These are phyloP conservation scores for Paspalum vaginatum DNA, from an alignment of 176 grass and related monocot species.

Conservation along the genomic window DNA sequence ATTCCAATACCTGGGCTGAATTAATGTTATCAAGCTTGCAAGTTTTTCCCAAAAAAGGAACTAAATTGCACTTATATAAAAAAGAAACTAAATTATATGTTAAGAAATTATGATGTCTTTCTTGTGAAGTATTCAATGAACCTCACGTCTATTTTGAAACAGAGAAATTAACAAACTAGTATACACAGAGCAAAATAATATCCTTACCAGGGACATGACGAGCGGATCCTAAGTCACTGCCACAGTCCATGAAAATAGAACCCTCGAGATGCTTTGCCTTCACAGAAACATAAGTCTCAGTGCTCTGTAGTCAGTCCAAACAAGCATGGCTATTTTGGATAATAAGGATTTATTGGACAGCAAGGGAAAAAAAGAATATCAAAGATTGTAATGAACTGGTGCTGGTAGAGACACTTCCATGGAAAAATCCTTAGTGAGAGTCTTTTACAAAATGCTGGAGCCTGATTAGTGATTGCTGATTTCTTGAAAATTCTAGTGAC, in stretches of 20 bases:
- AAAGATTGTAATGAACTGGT: background rate
- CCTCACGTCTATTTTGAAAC: conserved; percentile 24
- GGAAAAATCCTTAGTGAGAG: background rate
- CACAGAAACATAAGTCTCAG: conserved; percentile 47
- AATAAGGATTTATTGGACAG: background rate
- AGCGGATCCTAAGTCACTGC: conserved; percentile 88
- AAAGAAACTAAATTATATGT: background rate
- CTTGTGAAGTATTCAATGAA: background rate
- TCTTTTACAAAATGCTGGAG: background rate
- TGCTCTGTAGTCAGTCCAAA: conserved; percentile 19
- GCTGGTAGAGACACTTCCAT: conserved; percentile 22
- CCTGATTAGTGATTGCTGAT: background rate
- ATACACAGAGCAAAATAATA: background rate
- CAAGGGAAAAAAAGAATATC: conserved; percentile 11
- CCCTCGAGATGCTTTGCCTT: conserved; percentile 83
- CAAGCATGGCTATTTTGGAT: background rate
- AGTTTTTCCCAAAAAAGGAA: background rate
- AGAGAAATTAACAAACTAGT: conserved; percentile 31
- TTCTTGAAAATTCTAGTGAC: background rate
- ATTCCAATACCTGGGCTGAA: background rate
- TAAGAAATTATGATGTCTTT: conserved; percentile 4
- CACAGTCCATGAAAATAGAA: conserved; percentile 90
- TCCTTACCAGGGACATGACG: conserved; percentile 79
- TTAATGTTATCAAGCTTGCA: conserved; percentile 2
- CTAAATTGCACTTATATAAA: background rate